A percentile compares a stretch with the other conserved stretches of the same genome.
Evolutionary conservation across 805 yeast genomes (phyloP).

Genomic region (Scheffersomyces ergatensis): DNA sequence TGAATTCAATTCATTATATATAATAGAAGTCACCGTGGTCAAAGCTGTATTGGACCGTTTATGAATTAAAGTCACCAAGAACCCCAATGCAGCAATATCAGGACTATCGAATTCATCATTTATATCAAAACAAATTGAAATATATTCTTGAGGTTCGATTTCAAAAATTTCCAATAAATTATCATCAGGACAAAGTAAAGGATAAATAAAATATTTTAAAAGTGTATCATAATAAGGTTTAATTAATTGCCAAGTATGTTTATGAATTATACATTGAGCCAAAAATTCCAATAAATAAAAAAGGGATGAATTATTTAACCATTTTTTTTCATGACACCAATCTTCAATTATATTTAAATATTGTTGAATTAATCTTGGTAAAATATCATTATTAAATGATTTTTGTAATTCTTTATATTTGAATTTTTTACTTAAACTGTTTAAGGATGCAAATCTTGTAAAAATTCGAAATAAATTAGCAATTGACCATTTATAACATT

Average conservation of each 20-base stretch:
- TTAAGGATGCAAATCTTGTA: constrained; percentile 61
- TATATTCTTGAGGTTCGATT: constrained; percentile 84
- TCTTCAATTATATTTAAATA: constrained; percentile 64
- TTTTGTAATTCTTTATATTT: constrained; percentile 60
- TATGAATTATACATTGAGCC: constrained; percentile 53
- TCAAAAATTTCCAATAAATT: constrained; percentile 73
- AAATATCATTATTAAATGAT: constrained; percentile 53
- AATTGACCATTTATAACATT: constrained; percentile 75
- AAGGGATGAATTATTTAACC: constrained; percentile 68
- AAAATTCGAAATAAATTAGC: constrained; percentile 74
- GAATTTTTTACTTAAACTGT: constrained; percentile 41
- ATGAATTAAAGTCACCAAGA: constrained; percentile 68
- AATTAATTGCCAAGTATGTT: constrained; percentile 62
- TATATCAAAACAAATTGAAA: constrained; percentile 59
- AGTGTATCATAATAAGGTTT: constrained; percentile 64
- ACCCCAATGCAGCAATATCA: constrained; percentile 74
- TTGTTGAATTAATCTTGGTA: constrained; percentile 70
- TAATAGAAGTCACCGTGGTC: constrained; percentile 59
- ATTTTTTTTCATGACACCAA: constrained; percentile 66
- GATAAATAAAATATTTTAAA: constrained; percentile 70
- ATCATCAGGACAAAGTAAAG: constrained; percentile 68
- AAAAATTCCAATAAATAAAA: constrained; percentile 57
- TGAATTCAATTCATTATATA: constrained; percentile 37
- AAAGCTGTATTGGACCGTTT: constrained; percentile 63
- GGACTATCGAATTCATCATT: constrained; percentile 63